Evolutionary conservation across 2,329 filamentous ascomycete species (phyloP).

Genomic region (Claviceps africana): DNA sequence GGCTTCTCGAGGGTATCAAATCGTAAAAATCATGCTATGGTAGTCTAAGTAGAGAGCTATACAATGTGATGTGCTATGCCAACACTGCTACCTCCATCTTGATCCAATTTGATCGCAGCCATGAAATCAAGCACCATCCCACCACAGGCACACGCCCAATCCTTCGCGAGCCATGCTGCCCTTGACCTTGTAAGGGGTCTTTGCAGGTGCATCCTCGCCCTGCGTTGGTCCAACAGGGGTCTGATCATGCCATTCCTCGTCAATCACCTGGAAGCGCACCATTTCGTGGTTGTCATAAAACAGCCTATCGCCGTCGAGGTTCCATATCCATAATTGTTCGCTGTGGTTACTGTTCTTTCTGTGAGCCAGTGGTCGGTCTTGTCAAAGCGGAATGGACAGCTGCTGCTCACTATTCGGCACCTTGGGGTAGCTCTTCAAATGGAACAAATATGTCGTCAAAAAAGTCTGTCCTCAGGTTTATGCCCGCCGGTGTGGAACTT

Average conservation of each 20-base stretch:
- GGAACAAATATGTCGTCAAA: constrained; percentile 86
- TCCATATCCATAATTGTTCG: constrained; percentile 77
- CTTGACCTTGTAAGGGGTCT: constrained; percentile 58
- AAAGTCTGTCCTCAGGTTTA: constrained; percentile 74
- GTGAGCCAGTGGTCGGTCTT: neutral
- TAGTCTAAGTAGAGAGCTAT: constrained; percentile 6
- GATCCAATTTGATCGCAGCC: constrained; percentile 4
- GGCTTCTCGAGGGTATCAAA: constrained; percentile 49
- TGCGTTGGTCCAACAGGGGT: constrained; percentile 54
- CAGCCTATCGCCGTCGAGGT: constrained; percentile 56
- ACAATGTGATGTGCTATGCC: constrained; percentile 7
- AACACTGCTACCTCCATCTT: neutral
- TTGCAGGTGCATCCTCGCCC: constrained; percentile 44
- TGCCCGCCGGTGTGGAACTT: constrained; percentile 55
- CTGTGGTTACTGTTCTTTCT: constrained; percentile 44
- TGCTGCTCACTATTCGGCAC: constrained; percentile 56
- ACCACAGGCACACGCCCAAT: constrained; percentile 50
- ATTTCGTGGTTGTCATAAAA: constrained; percentile 86
- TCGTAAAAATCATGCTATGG: constrained; percentile 19
- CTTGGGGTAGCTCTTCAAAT: constrained; percentile 57
- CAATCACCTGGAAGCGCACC: constrained; percentile 72
- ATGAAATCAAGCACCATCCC: constrained; percentile 28
- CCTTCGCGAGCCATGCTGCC: constrained; percentile 51
- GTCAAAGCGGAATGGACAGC: neutral
- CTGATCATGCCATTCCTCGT: constrained; percentile 86